Evolutionary conservation across 495 filamentous ascomycete genomes (phyloP).

Genomic region (Annulohypoxylon maeteangense): DNA sequence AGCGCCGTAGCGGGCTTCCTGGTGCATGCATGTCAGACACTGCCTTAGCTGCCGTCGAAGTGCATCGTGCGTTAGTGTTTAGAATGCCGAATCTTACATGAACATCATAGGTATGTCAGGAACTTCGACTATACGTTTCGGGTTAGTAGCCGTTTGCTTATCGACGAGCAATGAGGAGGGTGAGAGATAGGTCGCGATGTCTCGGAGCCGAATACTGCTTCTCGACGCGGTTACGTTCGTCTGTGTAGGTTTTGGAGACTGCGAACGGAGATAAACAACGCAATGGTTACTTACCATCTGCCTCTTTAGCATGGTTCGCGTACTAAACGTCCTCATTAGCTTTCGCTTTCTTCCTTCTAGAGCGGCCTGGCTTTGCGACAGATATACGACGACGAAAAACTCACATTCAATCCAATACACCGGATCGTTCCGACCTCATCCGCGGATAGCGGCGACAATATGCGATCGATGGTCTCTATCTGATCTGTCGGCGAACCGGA

Average conservation of each 20-base stretch:
- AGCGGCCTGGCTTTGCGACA: not conserved
- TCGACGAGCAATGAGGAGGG: not conserved
- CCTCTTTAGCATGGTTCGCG: conserved; percentile 57
- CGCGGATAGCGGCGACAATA: conserved; percentile 66
- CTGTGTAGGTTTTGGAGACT: not conserved
- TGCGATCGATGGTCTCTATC: conserved; percentile 60
- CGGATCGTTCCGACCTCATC: conserved; percentile 58
- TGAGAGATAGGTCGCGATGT: not conserved
- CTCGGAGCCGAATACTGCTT: not conserved
- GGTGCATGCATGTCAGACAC: conserved; percentile 29
- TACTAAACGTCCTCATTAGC: conserved; percentile 50
- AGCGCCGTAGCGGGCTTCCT: conserved; percentile 57
- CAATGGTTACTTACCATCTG: conserved; percentile 40
- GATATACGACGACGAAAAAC: not conserved
- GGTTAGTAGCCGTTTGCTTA: conserved; percentile 14
- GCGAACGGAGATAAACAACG: not conserved
- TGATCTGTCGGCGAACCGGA: conserved; percentile 60
- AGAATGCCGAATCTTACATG: conserved; percentile 44
- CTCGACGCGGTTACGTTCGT: not conserved
- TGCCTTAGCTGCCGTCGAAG: conserved; percentile 1
- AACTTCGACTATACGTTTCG: conserved; percentile 46
- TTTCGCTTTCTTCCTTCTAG: not conserved
- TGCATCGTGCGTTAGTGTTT: conserved; percentile 6
- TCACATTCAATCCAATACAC: conserved; percentile 56
- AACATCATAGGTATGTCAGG: conserved; percentile 59